phyloP scores from a whole-genome alignment of 495 filamentous ascomycete genomes.

The Xylaria longipes region DNA sequence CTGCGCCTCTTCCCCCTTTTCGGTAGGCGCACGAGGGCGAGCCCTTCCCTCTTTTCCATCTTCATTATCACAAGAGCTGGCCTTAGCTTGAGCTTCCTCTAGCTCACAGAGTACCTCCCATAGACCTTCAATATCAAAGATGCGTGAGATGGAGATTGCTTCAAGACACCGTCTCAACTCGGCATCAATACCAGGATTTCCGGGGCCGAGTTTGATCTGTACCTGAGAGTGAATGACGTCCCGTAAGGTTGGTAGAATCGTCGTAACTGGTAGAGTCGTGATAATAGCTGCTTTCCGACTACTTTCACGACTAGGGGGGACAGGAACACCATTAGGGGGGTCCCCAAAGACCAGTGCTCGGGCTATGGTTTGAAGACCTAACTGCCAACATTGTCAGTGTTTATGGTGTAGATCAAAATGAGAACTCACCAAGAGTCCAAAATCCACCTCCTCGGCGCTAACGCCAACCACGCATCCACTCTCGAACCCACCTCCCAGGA shows the following conservation, averaged over 20 bases:
- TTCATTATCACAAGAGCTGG: background rate
- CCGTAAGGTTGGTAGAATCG: conserved; percentile 44
- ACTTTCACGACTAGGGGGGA: background rate
- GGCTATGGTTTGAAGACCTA: conserved; percentile 47
- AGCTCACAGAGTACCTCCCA: conserved; percentile 61
- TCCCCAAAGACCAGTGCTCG: conserved; percentile 31
- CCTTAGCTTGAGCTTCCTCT: conserved; percentile 22
- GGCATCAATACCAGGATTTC: conserved; percentile 24
- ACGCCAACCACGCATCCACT: conserved; percentile 56
- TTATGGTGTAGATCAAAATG: background rate
- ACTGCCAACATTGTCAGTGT: conserved; percentile 31
- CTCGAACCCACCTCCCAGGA: conserved; percentile 54
- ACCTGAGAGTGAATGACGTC: conserved; percentile 41
- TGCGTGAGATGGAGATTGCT: conserved; percentile 58
- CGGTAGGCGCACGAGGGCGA: background rate
- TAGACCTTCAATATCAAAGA: conserved; percentile 66
- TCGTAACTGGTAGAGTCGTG: conserved; percentile 42
- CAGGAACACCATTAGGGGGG: background rate
- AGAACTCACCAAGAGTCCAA: conserved; percentile 47
- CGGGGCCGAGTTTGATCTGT: conserved; percentile 23
- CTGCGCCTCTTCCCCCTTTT: background rate
- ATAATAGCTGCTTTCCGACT: conserved; percentile 40
- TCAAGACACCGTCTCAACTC: conserved; percentile 50
- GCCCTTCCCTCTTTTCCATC: background rate
- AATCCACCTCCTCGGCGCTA: conserved; percentile 50